Conservation (phyloP, 495 filamentous ascomycete genomes). For the Sordaria brevicollis region DNA sequence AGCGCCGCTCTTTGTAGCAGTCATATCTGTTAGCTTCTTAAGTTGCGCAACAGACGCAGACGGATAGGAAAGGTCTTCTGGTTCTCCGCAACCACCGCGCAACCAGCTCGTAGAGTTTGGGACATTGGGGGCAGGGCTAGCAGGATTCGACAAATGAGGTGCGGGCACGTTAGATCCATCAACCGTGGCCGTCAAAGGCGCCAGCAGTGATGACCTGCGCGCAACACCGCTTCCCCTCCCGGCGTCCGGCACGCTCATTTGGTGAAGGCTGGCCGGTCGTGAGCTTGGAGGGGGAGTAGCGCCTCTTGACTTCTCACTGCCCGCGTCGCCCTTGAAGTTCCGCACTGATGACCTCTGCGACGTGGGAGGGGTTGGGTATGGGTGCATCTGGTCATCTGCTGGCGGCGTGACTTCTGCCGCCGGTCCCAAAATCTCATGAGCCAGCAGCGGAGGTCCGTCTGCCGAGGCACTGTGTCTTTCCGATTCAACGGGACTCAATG, state of each 20-base stretch:
- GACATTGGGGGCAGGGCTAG: conserved; percentile 44
- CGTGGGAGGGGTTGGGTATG: conserved; percentile 48
- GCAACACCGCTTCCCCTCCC: conserved; percentile 23
- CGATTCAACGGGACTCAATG: conserved; percentile 13
- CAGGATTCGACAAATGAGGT: conserved; percentile 67
- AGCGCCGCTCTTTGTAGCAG: conserved; percentile 75
- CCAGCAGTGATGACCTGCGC: conserved; percentile 40
- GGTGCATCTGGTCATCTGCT: conserved; percentile 26
- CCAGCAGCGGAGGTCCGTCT: conserved; percentile 39
- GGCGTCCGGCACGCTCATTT: conserved; percentile 32
- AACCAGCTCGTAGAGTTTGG: conserved; percentile 43
- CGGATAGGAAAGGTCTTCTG: conserved; percentile 44
- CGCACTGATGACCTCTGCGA: conserved; percentile 47
- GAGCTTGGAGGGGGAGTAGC: conserved; percentile 13
- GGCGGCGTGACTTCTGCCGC: conserved; percentile 21
- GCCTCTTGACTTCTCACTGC: conserved; percentile 29
- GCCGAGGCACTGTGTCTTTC: conserved; percentile 14
- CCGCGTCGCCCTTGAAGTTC: conserved; percentile 33
- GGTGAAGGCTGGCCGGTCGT: conserved; percentile 21
- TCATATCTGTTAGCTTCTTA: conserved; percentile 81
- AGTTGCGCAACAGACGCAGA: conserved; percentile 52
- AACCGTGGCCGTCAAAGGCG: conserved; percentile 56
- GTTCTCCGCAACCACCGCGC: conserved; percentile 34
- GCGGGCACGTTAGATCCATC: conserved; percentile 57
- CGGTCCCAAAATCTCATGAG: conserved; percentile 37